Evolutionary conservation across 2,329 filamentous ascomycete genomes (phyloP).

Genomic region (Fusarium sp.): DNA sequence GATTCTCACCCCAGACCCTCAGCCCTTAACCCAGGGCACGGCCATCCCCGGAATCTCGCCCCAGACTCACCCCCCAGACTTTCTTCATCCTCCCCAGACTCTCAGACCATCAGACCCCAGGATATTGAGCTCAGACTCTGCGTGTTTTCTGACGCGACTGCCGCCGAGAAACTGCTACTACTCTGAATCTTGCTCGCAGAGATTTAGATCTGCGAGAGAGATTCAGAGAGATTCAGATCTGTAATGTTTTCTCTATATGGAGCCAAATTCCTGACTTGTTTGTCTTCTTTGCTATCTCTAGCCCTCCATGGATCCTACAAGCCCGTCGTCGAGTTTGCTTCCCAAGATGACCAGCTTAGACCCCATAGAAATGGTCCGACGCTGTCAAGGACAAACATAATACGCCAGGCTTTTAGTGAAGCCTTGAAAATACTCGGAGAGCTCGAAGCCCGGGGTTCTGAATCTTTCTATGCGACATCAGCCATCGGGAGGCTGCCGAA

Average conservation of each 20-base stretch:
- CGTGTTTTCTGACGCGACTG: not conserved
- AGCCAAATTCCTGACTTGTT: not conserved
- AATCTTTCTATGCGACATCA: too few relatives aligned
- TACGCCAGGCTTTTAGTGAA: not conserved
- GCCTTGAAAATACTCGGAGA: not conserved
- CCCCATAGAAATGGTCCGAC: not conserved
- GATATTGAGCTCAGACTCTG: not conserved
- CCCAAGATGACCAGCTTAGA: not conserved
- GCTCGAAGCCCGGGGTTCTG: not conserved
- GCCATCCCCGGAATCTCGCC: not conserved
- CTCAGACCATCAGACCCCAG: not conserved
- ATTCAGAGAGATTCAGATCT: not conserved
- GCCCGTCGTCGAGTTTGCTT: not conserved
- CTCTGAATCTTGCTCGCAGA: not conserved
- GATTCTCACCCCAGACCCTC: conserved; percentile 23
- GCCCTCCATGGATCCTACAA: not conserved
- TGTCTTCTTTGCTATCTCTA: not conserved
- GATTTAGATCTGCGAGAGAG: not conserved
- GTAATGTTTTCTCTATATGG: not conserved
- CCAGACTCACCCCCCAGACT: not conserved
- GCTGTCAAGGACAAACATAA: not conserved
- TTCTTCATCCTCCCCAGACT: not conserved
- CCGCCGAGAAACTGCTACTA: not conserved
- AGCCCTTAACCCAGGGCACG: not conserved
- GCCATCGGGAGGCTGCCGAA: not conserved